phyloP scores from a whole-genome alignment of 345 rosid genomes.

The Conringia planisiliqua region DNA sequence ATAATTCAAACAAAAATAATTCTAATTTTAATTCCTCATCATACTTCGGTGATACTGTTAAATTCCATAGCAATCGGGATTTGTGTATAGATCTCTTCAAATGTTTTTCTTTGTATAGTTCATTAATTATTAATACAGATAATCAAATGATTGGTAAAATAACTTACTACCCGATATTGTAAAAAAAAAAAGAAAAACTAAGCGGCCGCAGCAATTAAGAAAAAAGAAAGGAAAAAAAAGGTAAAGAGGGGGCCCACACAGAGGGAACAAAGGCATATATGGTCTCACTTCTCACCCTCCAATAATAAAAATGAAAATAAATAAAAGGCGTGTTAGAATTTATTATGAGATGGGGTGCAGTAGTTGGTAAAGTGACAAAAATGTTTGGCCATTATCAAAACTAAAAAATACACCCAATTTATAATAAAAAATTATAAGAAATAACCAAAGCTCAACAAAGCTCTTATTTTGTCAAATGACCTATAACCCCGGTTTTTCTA shows the following conservation, averaged over 20 bases:
- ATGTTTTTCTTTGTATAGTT: too few relatives aligned
- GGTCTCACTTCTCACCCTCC: conserved; percentile 30
- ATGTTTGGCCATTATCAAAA: conserved; percentile 30
- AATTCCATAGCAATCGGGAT: too few relatives aligned
- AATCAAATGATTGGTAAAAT: conserved; percentile 20
- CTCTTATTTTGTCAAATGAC: not conserved
- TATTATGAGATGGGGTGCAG: conserved; percentile 8
- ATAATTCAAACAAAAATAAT: not conserved
- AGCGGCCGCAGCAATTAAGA: not conserved
- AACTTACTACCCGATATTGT: not conserved
- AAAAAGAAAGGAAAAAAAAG: not conserved
- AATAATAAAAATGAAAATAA: conserved; percentile 23
- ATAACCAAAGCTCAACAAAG: not conserved
- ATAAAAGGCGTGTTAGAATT: not conserved
- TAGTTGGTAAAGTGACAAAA: conserved; percentile 28
- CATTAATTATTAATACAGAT: not conserved
- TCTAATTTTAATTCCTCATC: too few relatives aligned
- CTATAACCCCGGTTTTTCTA: not conserved
- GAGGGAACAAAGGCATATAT: conserved; percentile 20
- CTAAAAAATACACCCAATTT: not conserved
- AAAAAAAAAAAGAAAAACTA: not conserved
- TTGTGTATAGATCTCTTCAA: too few relatives aligned
- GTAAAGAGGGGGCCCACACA: not conserved
- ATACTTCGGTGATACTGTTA: too few relatives aligned
- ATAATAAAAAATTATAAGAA: not conserved